Evolutionary conservation across 306 rosid species (phyloP), one percentile per base, ranked within the genome.

Genomic region (Trichosanthes truncata): DNA sequence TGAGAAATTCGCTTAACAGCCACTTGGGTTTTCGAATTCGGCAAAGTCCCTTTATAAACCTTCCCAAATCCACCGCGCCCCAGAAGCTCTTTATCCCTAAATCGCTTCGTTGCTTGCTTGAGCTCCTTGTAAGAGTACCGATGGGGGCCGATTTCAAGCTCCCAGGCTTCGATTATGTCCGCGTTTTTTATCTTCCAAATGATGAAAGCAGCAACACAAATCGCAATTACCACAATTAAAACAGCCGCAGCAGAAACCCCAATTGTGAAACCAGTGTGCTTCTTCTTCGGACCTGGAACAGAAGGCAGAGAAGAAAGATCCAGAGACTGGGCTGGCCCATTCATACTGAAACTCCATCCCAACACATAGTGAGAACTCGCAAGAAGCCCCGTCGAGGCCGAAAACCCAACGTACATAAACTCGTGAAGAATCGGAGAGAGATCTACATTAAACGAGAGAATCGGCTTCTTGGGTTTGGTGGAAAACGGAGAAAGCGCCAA

Each of bases 311-410:
- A 82, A 49, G 86, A 65, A n/a, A 91, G 84, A 83, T 86, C 86
- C 68, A 93, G 89, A 9, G 84, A 72, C 23, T 79, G 87, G 53
- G 98, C 82, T 49, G 85, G 83, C 18, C 93, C 97, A 45, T 87
- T 87, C 45, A 91, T 81, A 75, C 83, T 89, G 48, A 93, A 93
- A 87, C 98, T 93, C 98, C 97, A 93, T n/a, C 98, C 98, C 80
- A 90, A 75, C 4, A 93, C 10, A 77, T 87, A 91, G 80, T 93
- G 97, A n/a, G 97, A 93, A 80, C 98, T 93, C 15, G 98, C 98
- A 43, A 93, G 97, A 76, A 91, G 82, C 56, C 97, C 98, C 3
- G 97, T 93, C 5, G 98, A 91, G 29, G 97, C 93, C 29, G 98
- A 93, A 80, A 93, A 93, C 20, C 98, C 98, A 78, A 91, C 93